Base-by-base conservation (phyloP, 352 stramenopile species). In the Phytophthora parvispora region DNA sequence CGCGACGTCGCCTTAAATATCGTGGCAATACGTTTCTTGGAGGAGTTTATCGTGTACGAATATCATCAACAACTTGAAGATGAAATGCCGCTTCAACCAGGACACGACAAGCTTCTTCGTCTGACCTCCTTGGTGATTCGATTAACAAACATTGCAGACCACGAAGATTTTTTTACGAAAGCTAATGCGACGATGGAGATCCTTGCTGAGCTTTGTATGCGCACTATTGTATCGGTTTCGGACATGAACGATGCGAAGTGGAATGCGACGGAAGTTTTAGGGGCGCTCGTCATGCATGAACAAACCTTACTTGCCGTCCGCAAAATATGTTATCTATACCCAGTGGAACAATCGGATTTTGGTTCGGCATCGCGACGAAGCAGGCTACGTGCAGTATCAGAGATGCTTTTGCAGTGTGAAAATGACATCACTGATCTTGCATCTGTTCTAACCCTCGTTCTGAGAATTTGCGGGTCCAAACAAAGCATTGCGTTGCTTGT, bases 381-480 rank as follows among this genome's bases (percentile, higher is more conserved):
- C 15, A 40, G 27, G 22, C 38, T 74, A 40, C 18, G 38, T 25
- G 60, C 51, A 20, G 15, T 74, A 28, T 74, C 66, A 8, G 66
- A 74, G 10, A 50, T 74, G 60, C 31, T 74, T 24, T 43, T 74
- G 34, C 66, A 64, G 9, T 69, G 52, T 56, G 34, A 51, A 38
- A n/a, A 38, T 22, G 43, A 43, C 27, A 20, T 65, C 25, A 7
- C 16, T n/a, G 43, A 34, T 45, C 66, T 74, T 4, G 22, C 32
- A 32, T 18, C 36, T 1, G 62, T 60, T 7, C 22, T 74, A 15
- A 28, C 20, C 6, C n/a, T 69, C 8, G 10, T 65, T 18, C 36
- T 69, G 1, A 56, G 56, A 60, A 18, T 74, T 16, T 69, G 49
- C 16, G 36, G 16, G 2, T 43, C 59, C 2, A 29, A 24, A 25